Conservation (phyloP, 1,284 basidiomycete genomes). For the Austroboletus olivaceoglutinosus region DNA sequence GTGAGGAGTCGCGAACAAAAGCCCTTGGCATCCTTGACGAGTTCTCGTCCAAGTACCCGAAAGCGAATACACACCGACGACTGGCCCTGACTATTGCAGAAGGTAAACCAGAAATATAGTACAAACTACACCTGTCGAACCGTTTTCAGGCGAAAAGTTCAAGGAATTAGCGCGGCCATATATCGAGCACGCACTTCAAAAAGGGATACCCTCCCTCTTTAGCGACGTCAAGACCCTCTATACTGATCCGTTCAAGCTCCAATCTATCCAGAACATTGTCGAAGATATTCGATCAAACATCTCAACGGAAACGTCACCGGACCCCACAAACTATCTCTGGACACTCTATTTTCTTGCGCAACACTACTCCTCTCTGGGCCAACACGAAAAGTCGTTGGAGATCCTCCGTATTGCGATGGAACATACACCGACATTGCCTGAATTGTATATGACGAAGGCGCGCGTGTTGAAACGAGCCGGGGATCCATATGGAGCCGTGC, state of each 20-base stretch:
- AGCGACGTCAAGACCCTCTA: constrained; percentile 91
- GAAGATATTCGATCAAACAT: constrained; percentile 50
- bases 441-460: constrained; percentile 83
- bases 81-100: constrained; percentile 67
- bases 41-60: constrained; percentile 62
- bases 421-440: constrained; percentile 94
- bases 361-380: constrained; percentile 73
- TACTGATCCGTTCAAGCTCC: constrained; percentile 59
- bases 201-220: constrained; percentile 94
- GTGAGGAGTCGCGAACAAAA: constrained; percentile 50
- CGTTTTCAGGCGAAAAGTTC: constrained; percentile 59
- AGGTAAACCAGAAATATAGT: constrained; percentile 37
- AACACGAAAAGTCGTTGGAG: constrained; percentile 59
- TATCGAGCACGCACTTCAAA: constrained; percentile 68
- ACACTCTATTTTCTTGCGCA: constrained; percentile 93
- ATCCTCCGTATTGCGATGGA: constrained; percentile 66
- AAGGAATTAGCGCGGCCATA: constrained; percentile 67
- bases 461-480: constrained; percentile 88
- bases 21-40: constrained; percentile 60
- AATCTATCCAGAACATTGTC: constrained; percentile 70
- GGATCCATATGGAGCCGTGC: constrained; percentile 74
- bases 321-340: constrained; percentile 92
- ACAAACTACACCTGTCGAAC: constrained; percentile 1
- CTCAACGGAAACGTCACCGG: constrained; percentile 39
- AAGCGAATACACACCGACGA: constrained; percentile 71